Conservation (phyloP, 805 yeast species). For the Alloascoidea africana region DNA sequence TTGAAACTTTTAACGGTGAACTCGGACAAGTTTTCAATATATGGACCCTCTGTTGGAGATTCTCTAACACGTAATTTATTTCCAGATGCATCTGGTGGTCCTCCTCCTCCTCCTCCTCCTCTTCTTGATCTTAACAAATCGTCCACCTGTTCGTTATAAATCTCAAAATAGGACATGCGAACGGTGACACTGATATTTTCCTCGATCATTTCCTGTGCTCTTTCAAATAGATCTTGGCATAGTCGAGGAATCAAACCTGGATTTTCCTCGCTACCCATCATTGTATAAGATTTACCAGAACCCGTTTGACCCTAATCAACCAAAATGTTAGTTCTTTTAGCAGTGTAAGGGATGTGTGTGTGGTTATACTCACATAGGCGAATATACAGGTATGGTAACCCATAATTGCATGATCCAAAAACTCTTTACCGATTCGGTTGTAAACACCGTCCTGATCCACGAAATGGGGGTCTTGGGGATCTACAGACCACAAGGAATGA, state of each 20-base stretch:
- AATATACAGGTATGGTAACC: constrained; percentile 65
- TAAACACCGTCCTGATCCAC: constrained; percentile 38
- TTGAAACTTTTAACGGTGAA: constrained; percentile 28
- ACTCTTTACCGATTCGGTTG: constrained; percentile 36
- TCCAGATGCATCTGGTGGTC: neutral
- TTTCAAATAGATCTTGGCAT: constrained; percentile 35
- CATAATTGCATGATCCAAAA: constrained; percentile 44
- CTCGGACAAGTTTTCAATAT: constrained; percentile 52
- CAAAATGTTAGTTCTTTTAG: neutral
- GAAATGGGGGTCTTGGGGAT: constrained; percentile 17
- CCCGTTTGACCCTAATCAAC: constrained; percentile 40
- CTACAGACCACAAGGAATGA: constrained; percentile 33
- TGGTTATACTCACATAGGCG: constrained; percentile 37
- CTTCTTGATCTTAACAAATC: constrained; percentile 32
- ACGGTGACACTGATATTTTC: constrained; percentile 25
- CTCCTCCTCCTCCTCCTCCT: neutral
- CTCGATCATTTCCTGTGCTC: constrained; percentile 21
- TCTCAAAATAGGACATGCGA: constrained; percentile 51
- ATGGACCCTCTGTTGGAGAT: constrained; percentile 50
- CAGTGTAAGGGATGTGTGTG: neutral
- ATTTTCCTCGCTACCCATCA: constrained; percentile 40
- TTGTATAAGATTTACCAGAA: constrained; percentile 52
- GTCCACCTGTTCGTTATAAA: constrained; percentile 62
- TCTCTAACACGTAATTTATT: constrained; percentile 42
- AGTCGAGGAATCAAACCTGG: constrained; percentile 57